phyloP scores from a whole-genome alignment of 306 rosid genomes.

The Cicer chorassanicum region DNA sequence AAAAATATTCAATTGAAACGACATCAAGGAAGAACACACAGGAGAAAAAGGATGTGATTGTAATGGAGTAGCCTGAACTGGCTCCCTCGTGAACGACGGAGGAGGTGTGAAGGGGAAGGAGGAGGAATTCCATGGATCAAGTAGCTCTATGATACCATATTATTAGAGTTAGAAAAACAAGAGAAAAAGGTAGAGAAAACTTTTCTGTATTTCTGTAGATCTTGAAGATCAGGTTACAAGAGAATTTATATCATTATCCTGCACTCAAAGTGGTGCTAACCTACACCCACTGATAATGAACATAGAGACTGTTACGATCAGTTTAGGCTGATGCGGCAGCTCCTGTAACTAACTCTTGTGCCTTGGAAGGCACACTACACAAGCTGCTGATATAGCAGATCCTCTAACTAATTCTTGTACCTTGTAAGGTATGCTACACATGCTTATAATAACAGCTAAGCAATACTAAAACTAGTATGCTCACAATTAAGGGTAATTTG shows the following conservation, averaged over 20 bases:
- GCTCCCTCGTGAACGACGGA: too few relatives aligned
- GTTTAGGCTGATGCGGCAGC: slow-evolving; percentile 4
- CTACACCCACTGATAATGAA: slow-evolving; percentile 1
- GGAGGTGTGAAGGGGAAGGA: too few relatives aligned
- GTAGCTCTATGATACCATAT: too few relatives aligned
- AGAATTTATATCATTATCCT: neutral
- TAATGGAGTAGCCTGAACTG: too few relatives aligned
- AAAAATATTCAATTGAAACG: too few relatives aligned
- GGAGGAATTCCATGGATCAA: too few relatives aligned
- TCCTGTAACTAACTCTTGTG: neutral
- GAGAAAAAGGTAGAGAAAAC: neutral
- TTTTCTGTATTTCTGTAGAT: neutral
- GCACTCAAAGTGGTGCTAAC: neutral
- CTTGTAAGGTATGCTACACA: too few relatives aligned
- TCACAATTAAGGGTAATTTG: too few relatives aligned
- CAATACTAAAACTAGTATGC: too few relatives aligned
- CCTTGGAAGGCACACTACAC: neutral
- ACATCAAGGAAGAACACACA: too few relatives aligned
- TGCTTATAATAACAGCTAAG: too few relatives aligned
- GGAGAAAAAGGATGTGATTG: too few relatives aligned
- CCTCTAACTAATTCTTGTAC: neutral
- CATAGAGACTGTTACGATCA: neutral
- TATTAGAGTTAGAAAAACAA: neutral
- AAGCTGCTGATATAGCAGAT: neutral
- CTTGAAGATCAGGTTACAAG: slow-evolving; percentile 3